Evolutionary conservation across 2,329 filamentous ascomycete species (phyloP).

Genomic region (Aspergillus carbonarius): DNA sequence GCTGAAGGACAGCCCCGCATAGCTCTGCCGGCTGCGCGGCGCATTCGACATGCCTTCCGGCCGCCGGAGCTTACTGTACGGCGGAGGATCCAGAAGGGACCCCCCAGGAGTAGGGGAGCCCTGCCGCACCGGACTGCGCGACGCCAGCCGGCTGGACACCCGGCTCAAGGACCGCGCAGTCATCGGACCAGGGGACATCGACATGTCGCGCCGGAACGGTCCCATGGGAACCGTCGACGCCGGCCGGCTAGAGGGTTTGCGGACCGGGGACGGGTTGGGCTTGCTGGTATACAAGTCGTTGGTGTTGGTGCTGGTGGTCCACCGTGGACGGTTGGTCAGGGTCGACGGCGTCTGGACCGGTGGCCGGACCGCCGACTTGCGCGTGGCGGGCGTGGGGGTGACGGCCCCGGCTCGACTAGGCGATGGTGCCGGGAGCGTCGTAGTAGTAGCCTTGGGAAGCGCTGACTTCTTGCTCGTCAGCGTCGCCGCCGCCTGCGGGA

Average conservation of each 20-base stretch:
- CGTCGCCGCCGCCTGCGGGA: constrained; percentile 40
- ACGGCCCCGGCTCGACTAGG: constrained; percentile 46
- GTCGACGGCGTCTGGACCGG: constrained; percentile 35
- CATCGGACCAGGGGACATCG: constrained; percentile 39
- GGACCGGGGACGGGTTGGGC: constrained; percentile 58
- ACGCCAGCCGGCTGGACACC: constrained; percentile 31
- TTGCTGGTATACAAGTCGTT: constrained; percentile 68
- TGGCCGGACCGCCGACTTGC: constrained; percentile 30
- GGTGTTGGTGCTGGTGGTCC: constrained; percentile 69
- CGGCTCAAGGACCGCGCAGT: constrained; percentile 35
- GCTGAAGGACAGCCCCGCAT: constrained; percentile 34
- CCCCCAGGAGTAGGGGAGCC: constrained; percentile 28
- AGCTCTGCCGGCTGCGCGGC: constrained; percentile 42
- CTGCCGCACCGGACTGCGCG: constrained; percentile 32
- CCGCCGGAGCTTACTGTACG: constrained; percentile 42
- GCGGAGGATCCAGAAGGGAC: constrained; percentile 41
- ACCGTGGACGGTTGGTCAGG: constrained; percentile 63
- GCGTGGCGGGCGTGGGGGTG: constrained; percentile 52
- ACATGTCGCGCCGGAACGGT: constrained; percentile 43
- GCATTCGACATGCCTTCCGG: constrained; percentile 26
- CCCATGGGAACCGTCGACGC: constrained; percentile 41
- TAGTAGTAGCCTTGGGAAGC: constrained; percentile 34
- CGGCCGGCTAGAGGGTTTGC: constrained; percentile 37
- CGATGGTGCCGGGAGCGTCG: constrained; percentile 34
- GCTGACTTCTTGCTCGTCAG: constrained; percentile 38